These are phyloP conservation scores for Lactarius quietus DNA, from an alignment of 768 basidiomycete genomes.

Conservation along the genomic window DNA sequence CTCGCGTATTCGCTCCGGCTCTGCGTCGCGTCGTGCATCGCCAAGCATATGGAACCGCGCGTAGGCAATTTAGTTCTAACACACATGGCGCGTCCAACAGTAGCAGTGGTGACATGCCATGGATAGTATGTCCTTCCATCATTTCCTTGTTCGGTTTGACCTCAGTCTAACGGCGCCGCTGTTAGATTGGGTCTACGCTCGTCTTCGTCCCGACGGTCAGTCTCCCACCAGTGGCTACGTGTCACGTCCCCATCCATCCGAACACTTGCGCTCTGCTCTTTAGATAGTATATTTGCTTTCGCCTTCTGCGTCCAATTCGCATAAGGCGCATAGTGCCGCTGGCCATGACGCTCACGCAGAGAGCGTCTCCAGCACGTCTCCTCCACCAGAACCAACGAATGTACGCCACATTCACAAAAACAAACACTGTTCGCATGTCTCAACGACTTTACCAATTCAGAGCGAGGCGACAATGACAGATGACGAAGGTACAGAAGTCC, in stretches of 20 bases:
- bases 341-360: constrained; percentile 53
- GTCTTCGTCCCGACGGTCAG: constrained; percentile 25
- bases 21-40: constrained; percentile 12
- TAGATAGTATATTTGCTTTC: constrained; percentile 24
- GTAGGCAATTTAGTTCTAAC: constrained; percentile 18
- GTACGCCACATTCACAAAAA: neutral
- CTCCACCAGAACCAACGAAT: too few species aligned
- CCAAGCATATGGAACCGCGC: constrained; percentile 6
- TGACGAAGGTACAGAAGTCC: constrained; percentile 30
- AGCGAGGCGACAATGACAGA: constrained; percentile 26
- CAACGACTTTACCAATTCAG: neutral
- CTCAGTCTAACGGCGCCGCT: neutral
- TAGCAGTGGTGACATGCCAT: constrained; percentile 16
- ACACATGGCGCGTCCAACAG: constrained; percentile 12
- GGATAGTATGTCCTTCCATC: constrained; percentile 22
- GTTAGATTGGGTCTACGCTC: constrained; percentile 22
- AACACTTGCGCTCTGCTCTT: neutral
- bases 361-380: constrained; percentile 42
- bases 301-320: constrained; percentile 22
- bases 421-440: neutral
- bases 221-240: constrained; percentile 6
- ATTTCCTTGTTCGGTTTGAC: neutral
- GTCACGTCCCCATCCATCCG: constrained; percentile 32
- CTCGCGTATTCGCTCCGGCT: constrained; percentile 11
- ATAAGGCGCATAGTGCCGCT: constrained; percentile 47